Percentiles rank a stretch among this genome's conserved stretches.
These are phyloP conservation scores for Taiozyma onychis DNA, from an alignment of 1,139 yeast species.

Conservation along the genomic window DNA sequence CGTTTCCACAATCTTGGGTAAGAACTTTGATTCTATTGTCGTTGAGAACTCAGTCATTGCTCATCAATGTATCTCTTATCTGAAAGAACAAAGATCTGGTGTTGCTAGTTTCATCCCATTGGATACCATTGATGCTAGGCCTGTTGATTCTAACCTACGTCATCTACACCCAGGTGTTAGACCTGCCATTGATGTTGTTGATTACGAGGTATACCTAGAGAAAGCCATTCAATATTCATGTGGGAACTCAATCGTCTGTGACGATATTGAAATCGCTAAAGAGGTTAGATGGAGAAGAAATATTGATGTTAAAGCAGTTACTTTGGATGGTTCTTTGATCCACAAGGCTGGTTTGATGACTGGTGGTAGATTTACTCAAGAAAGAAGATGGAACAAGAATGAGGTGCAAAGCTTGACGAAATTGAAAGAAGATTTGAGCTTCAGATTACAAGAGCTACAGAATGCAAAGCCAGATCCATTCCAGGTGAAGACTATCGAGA, in stretches of 20 bases:
- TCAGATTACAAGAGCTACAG: conserved; percentile 47
- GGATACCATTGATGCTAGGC: conserved; percentile 64
- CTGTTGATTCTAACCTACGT: conserved; percentile 52
- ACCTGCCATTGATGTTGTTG: conserved; percentile 70
- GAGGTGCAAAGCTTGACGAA: conserved; percentile 55
- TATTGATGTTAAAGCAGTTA: conserved; percentile 64
- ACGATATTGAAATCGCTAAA: conserved; percentile 62
- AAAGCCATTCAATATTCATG: conserved; percentile 79
- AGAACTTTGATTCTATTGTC: conserved; percentile 72
- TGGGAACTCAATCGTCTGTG: conserved; percentile 79
- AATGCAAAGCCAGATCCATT: conserved; percentile 48
- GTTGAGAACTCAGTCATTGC: conserved; percentile 78
- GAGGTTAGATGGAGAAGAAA: conserved; percentile 63
- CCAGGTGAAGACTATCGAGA: conserved; percentile 56
- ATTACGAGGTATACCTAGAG: conserved; percentile 63
- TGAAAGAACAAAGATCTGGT: conserved; percentile 85
- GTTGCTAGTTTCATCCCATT: conserved; percentile 85
- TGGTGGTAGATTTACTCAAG: conserved; percentile 57
- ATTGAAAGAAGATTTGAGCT: conserved; percentile 54
- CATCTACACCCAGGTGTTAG: conserved; percentile 49
- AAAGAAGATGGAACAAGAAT: conserved; percentile 67
- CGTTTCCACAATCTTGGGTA: conserved; percentile 73
- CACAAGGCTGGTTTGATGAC: conserved; percentile 90
- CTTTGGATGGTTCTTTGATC: conserved; percentile 80
- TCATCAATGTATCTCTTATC: conserved; percentile 71